Evolutionary conservation across 2,329 filamentous ascomycete species (phyloP).

Genomic region (Plenodomus biglobosus): DNA sequence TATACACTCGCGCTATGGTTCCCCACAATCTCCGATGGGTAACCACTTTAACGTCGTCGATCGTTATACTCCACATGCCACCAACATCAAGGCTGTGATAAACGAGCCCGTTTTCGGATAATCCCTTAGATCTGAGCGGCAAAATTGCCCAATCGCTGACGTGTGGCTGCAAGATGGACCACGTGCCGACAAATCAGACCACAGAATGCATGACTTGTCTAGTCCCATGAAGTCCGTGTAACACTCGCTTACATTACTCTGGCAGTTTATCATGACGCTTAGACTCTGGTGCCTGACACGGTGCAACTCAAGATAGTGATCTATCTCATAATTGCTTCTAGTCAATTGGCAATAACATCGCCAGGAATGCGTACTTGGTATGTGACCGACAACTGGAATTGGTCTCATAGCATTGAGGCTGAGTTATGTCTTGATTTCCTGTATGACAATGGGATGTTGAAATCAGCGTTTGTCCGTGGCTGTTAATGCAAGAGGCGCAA

Average conservation of each 20-base stretch:
- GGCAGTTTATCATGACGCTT: conserved; percentile 15
- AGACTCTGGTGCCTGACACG: conserved; percentile 1
- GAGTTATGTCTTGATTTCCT: not conserved
- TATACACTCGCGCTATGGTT: conserved; percentile 30
- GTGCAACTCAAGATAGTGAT: conserved; percentile 1
- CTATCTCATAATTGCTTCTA: conserved; percentile 1
- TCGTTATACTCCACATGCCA: not conserved
- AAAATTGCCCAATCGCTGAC: conserved; percentile 1
- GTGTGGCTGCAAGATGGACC: not conserved
- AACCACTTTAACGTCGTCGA: conserved; percentile 2
- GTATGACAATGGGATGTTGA: not conserved
- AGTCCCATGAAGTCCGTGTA: conserved; percentile 2
- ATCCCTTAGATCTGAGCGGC: conserved; percentile 2
- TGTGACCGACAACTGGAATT: not conserved
- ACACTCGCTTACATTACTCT: conserved; percentile 5
- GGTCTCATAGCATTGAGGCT: not conserved
- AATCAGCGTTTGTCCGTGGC: not conserved
- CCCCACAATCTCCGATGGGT: conserved; percentile 34
- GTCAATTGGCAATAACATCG: not conserved
- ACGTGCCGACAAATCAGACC: conserved; percentile 7
- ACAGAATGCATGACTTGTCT: not conserved
- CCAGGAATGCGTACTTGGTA: not conserved
- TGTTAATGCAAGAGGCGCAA: not conserved
- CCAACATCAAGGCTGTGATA: conserved; percentile 8
- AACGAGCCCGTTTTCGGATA: not conserved